phyloP scores from a whole-genome alignment of 768 basidiomycete genomes.

The Peribolospora baueri region DNA sequence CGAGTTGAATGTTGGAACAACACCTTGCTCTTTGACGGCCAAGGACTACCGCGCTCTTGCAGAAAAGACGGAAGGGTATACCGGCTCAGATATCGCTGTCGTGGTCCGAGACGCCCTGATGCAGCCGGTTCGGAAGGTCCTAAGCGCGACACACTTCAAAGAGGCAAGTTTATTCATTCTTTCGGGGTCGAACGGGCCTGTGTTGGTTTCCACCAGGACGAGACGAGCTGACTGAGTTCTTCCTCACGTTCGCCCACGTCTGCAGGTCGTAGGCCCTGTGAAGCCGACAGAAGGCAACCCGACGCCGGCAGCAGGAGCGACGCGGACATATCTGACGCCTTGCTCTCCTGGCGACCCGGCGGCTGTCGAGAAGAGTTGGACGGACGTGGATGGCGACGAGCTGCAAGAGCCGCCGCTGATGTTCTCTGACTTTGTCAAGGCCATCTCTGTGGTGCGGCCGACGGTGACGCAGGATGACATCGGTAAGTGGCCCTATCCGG shows the following conservation, averaged over 20 bases:
- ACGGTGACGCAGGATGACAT: conserved; percentile 80
- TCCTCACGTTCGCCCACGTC: neutral
- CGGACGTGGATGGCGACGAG: conserved; percentile 64
- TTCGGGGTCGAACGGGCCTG: neutral
- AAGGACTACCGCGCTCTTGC: conserved; percentile 64
- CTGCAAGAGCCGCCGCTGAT: conserved; percentile 66
- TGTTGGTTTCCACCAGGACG: neutral
- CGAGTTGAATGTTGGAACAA: conserved; percentile 78
- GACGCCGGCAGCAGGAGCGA: conserved; percentile 11
- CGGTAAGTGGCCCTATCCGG: conserved; percentile 18
- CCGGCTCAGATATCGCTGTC: conserved; percentile 84
- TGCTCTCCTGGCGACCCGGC: conserved; percentile 81
- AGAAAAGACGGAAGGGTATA: conserved; percentile 65
- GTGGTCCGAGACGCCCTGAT: conserved; percentile 89
- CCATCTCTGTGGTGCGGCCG: conserved; percentile 50
- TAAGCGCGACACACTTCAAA: conserved; percentile 88
- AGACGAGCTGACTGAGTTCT: neutral
- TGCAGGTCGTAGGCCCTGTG: conserved; percentile 22
- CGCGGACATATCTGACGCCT: conserved; percentile 47
- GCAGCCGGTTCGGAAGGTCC: conserved; percentile 93
- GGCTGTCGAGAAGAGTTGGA: conserved; percentile 71
- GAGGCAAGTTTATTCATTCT: conserved; percentile 14
- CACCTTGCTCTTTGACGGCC: conserved; percentile 55
- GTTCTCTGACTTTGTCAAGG: conserved; percentile 49
- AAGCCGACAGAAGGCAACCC: conserved; percentile 1